These are phyloP conservation scores for Cladochytrium replicatum DNA, from an alignment of 192 early-diverging fungal species.

Conservation along the genomic window DNA sequence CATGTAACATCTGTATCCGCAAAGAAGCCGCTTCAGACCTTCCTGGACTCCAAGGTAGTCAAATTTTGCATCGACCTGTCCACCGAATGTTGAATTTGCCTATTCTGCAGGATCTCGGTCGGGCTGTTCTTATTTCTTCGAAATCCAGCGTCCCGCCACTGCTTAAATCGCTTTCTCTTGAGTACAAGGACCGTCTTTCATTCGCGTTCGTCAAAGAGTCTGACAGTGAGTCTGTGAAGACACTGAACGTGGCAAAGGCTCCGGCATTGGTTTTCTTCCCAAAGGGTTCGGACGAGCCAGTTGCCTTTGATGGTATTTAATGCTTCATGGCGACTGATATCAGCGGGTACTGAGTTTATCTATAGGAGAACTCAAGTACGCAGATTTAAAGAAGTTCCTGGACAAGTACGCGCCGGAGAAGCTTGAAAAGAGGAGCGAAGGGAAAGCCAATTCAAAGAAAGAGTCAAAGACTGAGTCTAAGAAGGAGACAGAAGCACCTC, in stretches of 20 bases:
- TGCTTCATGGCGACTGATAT: background rate
- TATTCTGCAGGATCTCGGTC: constrained; percentile 25
- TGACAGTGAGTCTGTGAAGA: constrained; percentile 35
- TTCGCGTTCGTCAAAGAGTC: constrained; percentile 63
- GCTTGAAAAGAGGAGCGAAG: constrained; percentile 16
- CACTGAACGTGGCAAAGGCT: constrained; percentile 46
- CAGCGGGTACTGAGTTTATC: background rate
- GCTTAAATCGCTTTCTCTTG: constrained; percentile 76
- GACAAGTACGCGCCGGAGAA: constrained; percentile 41
- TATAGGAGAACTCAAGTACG: constrained; percentile 48
- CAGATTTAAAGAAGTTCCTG: constrained; percentile 50
- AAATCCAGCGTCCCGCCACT: constrained; percentile 68
- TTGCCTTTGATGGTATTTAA: constrained; percentile 48
- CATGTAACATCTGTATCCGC: too few species aligned
- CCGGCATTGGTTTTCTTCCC: constrained; percentile 64
- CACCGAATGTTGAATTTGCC: background rate
- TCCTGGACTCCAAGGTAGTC: constrained; percentile 24
- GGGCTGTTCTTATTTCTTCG: too few species aligned
- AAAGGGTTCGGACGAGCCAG: constrained; percentile 26
- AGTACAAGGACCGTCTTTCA: constrained; percentile 54
- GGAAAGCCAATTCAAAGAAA: constrained; percentile 11
- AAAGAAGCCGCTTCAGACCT: constrained; percentile 7
- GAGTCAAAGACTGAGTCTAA: constrained; percentile 13
- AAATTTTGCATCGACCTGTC: too few species aligned
- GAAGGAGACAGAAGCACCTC: constrained; percentile 2